Evolutionary conservation across 768 basidiomycete genomes (phyloP).

Genomic region (Lactifluus subvellereus): DNA sequence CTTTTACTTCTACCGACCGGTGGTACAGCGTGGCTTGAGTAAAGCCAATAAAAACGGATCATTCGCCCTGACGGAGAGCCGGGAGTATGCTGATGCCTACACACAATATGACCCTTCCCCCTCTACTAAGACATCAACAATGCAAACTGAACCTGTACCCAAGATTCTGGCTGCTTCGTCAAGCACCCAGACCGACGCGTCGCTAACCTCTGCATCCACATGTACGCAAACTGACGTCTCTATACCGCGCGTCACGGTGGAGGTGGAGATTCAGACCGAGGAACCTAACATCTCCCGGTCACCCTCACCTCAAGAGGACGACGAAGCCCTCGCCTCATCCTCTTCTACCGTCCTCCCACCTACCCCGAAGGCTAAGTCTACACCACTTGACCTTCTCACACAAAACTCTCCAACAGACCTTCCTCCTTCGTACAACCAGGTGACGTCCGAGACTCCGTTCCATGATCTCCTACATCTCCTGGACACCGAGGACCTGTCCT

Average conservation of each 20-base stretch:
- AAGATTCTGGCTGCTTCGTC: constrained; percentile 42
- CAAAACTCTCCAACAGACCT: constrained; percentile 41
- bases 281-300: constrained; percentile 41
- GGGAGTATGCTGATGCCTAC: constrained; percentile 69
- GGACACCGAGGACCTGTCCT: constrained; percentile 18
- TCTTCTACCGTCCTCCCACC: constrained; percentile 69
- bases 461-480: constrained; percentile 27
- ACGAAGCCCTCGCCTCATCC: constrained; percentile 62
- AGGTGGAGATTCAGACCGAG: constrained; percentile 64
- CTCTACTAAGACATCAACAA: constrained; percentile 41
- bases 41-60: constrained; percentile 48
- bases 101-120: constrained; percentile 63
- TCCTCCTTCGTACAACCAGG: constrained; percentile 69
- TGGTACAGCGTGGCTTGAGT: constrained; percentile 40
- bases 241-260: constrained; percentile 32
- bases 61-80: constrained; percentile 49
- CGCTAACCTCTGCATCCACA: background rate
- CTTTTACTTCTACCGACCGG: background rate
- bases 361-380: constrained; percentile 50
- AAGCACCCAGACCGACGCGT: constrained; percentile 45
- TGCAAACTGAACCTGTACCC: constrained; percentile 61
- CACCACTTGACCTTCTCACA: constrained; percentile 8
- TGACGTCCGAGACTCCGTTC: constrained; percentile 34
- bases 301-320: constrained; percentile 39
- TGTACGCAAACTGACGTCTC: constrained; percentile 29